Conservation (phyloP, 2,329 filamentous ascomycete genomes). For the Cytospora piceae region DNA sequence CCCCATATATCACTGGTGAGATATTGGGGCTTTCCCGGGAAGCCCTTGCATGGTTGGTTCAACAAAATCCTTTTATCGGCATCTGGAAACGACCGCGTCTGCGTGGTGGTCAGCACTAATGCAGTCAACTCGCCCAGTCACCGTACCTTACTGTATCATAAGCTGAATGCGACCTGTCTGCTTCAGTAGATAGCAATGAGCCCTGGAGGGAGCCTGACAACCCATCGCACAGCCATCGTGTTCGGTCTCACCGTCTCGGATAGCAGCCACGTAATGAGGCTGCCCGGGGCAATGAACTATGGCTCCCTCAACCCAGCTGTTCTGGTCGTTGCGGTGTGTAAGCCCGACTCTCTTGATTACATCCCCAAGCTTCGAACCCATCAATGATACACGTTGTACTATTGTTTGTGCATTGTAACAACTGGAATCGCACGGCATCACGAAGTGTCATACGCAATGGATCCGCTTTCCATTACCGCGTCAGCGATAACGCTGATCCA, state of each 20-base stretch:
- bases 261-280: not conserved
- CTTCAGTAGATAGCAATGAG: no score
- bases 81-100: no score
- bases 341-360: not conserved
- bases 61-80: no score
- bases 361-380: not conserved
- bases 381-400: not conserved
- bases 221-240: not conserved
- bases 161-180: no score
- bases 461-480: slow-evolving; percentile 26
- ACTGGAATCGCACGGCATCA: not conserved
- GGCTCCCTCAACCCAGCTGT: not conserved
- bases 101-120: no score
- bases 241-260: not conserved
- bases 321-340: not conserved
- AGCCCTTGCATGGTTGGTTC: no score
- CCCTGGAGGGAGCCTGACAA: no score
- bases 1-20: no score
- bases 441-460: slow-evolving; percentile 3
- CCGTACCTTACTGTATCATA: no score
- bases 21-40: no score
- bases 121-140: no score
- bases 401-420: not conserved
- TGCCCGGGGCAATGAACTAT: not conserved
- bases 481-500: slow-evolving; percentile 27